A percentile compares a stretch with the other conserved stretches of the same genome.
Conservation (phyloP, 106 monocot genomes). For the Narthecium ossifragum region DNA sequence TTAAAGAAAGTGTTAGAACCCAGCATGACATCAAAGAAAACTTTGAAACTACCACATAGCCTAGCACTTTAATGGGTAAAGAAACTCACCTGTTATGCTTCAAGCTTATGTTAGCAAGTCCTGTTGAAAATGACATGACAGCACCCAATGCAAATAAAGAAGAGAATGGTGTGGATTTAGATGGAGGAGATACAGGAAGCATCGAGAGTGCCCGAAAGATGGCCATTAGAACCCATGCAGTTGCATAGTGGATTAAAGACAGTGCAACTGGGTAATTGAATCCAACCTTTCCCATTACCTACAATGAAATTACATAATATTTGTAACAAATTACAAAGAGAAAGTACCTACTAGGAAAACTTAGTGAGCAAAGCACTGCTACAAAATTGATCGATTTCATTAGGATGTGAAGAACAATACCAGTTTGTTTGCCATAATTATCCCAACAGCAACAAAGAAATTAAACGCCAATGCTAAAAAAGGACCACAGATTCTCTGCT, state of each 20-base stretch:
- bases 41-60: constrained; percentile 1
- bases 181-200: constrained; percentile 80
- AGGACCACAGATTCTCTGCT: constrained; percentile 78
- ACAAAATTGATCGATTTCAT: no score
- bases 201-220: constrained; percentile 60
- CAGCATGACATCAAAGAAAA: neutral
- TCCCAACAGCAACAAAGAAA: constrained; percentile 82
- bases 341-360: no score
- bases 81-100: constrained; percentile 80
- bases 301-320: no score
- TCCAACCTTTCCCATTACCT: constrained; percentile 94
- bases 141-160: constrained; percentile 84
- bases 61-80: no score
- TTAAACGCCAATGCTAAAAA: constrained; percentile 77
- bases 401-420: constrained; percentile 25
- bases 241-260: constrained; percentile 75
- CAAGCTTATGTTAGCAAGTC: constrained; percentile 89
- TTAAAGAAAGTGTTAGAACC: neutral
- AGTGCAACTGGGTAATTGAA: constrained; percentile 94
- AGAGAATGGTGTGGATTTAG: constrained; percentile 86
- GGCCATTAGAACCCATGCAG: constrained; percentile 83
- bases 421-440: constrained; percentile 93
- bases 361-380: no score
- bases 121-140: constrained; percentile 93
- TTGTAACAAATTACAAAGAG: no score